Evolutionary conservation across 306 rosid genomes (phyloP), one percentile per base, ranked within the genome.

Genomic region (Trichosanthes cucumerina): DNA sequence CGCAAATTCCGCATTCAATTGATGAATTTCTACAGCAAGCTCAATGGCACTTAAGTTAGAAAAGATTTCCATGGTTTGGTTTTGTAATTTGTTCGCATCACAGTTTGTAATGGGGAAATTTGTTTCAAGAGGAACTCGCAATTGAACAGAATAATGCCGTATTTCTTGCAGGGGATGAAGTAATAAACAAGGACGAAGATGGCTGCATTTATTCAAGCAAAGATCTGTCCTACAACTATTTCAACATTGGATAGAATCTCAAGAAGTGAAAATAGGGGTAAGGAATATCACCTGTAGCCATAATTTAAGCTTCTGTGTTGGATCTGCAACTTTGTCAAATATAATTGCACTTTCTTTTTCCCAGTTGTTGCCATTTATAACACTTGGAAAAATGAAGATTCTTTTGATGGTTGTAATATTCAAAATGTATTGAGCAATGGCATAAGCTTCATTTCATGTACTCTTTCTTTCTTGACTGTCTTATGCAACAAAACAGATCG

Each of bases 401-500:
- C n/a, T 69, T 69, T 39, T n/a, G 13, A 23, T 68, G 50, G 18
- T 36, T 68, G 5, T n/a, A 68, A 68, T 9, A 4, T n/a, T 68
- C 6, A 41, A 41, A 58, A 41, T 68, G 24, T 19, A 65, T 34
- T 65, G 72, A 47, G 12, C 2, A 23, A 7, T 0, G 2, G 28
- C 79, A 19, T 18, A 6, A 57, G 7, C 38, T 76, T 76, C 65
- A 75, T 39, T 39, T 68, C 24, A 19, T 73, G 15, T 31, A 76
- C 36, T 77, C 46, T 79, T 81, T 77, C 56, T 78, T 78, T 80
- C 80, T 84, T 86, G 81, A 83, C 84, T 38, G 77, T 72, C 79
- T 84, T 85, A 88, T 86, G 83, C 82, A 76, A 89, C 75, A 36
- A 75, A 79, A 86, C 88, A 94, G 93, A 86, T 84, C 87, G 83